Evolutionary conservation across 345 rosid genomes (phyloP).

Genomic region (Rhizophora mangle): DNA sequence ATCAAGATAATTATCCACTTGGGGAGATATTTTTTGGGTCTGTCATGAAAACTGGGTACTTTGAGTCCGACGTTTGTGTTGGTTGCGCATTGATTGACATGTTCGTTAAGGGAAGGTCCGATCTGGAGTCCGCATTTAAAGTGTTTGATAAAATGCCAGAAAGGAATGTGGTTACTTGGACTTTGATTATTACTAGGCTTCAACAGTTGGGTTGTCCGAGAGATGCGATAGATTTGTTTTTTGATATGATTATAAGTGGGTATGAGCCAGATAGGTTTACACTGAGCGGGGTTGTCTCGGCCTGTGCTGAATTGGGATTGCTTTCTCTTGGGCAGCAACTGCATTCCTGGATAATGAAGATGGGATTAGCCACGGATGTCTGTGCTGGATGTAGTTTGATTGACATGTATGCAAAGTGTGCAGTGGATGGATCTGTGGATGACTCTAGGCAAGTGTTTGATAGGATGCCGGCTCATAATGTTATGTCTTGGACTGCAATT

Average conservation of each 20-base stretch:
- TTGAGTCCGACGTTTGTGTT: slow-evolving; percentile 51
- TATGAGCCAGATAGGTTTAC: slow-evolving; percentile 54
- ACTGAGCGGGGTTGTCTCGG: slow-evolving; percentile 48
- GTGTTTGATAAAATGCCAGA: slow-evolving; percentile 62
- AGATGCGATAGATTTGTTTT: slow-evolving; percentile 47
- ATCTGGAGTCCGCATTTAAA: slow-evolving; percentile 45
- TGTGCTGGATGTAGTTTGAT: slow-evolving; percentile 69
- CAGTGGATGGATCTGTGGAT: slow-evolving; percentile 40
- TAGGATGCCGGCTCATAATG: slow-evolving; percentile 53
- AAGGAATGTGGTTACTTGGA: slow-evolving; percentile 61
- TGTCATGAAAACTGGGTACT: slow-evolving; percentile 48
- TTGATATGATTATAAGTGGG: slow-evolving; percentile 49
- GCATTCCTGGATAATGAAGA: slow-evolving; percentile 55
- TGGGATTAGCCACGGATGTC: slow-evolving; percentile 47
- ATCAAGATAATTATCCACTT: slow-evolving; percentile 16
- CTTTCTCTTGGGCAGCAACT: slow-evolving; percentile 48
- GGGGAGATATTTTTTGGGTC: slow-evolving; percentile 54
- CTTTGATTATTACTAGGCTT: slow-evolving; percentile 59
- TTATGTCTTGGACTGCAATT: slow-evolving; percentile 76
- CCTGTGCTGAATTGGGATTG: slow-evolving; percentile 47
- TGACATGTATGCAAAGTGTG: slow-evolving; percentile 72
- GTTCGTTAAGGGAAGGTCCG: slow-evolving; percentile 50
- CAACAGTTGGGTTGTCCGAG: slow-evolving; percentile 43
- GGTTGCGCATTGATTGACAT: slow-evolving; percentile 66
- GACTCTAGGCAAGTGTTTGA: slow-evolving; percentile 62